Base-by-base conservation (phyloP, 305 asterid species). In the Lippia alba region DNA sequence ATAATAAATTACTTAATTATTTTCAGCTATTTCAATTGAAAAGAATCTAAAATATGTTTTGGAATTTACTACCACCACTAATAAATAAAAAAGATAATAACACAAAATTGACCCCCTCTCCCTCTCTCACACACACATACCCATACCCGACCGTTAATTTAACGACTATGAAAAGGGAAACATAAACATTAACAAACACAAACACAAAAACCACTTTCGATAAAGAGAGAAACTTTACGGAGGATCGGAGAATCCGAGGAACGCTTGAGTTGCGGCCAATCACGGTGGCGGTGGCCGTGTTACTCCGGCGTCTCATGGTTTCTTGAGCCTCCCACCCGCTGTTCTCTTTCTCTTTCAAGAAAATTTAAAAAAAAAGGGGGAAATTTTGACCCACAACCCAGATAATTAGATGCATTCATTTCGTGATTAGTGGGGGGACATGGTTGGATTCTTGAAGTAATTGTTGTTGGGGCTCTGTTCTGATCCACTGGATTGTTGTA, bases 241-340 rank as follows among this genome's bases (percentile, higher is more conserved):
- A 50, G 49, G 57, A 56, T 71, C 60, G 74, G 75, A 30, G 61
- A 78, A 62, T 74, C 75, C 82, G 68, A 71, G 78, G 63, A 63
- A 10, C 74, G 68, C 74, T 64, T 24, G 30, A 24, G 30, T 24
- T 71, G 62, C 64, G 69, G 62, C 73, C 73, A 51, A 61, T 61
- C 41, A 55, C 61, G 53, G 18, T 45, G 18, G 64, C 74, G 80
- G 77, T 74, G 74, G 76, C 73, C 62, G 71, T 80, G 79, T 45
- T 64, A 56, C 73, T 32, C 64, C 69, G 64, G 20, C 71, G 45
- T 36, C 66, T 73, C 71, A 34, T 67, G 69, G 69, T 44, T 40
- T 18, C 4, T 50, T 20, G 56, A 69, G 66, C 16, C 30, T 36
- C 71, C 68, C 30, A 19, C 71, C 68, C 75, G n/a, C 7, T 17